A percentile compares a stretch with the other conserved stretches of the same genome.
Evolutionary conservation across 2,329 filamentous ascomycete genomes (phyloP).

Genomic region (Aureobasidium namibiae): DNA sequence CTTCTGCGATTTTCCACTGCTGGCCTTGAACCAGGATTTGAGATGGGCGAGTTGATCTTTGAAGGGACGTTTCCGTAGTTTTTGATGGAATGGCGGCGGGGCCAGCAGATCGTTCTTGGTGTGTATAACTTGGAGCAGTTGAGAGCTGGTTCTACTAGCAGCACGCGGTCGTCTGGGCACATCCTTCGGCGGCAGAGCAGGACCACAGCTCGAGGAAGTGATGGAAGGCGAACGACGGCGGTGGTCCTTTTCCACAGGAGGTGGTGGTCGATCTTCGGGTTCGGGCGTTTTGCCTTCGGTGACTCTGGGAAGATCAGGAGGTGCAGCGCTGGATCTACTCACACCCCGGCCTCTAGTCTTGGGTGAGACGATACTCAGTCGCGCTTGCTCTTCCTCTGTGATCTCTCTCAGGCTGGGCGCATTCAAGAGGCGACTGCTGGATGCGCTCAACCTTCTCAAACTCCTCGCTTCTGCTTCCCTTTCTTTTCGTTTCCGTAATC

Average conservation of each 20-base stretch:
- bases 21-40: conserved; percentile 64
- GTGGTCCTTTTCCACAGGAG: conserved; percentile 70
- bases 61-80: conserved; percentile 54
- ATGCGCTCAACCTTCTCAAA: conserved; percentile 74
- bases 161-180: conserved; percentile 54
- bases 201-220: conserved; percentile 66
- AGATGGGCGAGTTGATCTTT: conserved; percentile 59
- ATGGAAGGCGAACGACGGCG: conserved; percentile 46
- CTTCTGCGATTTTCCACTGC: not conserved
- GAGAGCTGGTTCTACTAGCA: conserved; percentile 48
- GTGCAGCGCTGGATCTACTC: conserved; percentile 53
- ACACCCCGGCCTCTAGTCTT: conserved; percentile 69
- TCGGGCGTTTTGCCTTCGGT: conserved; percentile 51
- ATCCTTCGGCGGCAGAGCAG: conserved; percentile 78
- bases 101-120: conserved; percentile 55
- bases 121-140: conserved; percentile 78
- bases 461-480: conserved; percentile 73
- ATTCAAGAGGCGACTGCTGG: conserved; percentile 76
- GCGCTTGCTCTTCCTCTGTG: conserved; percentile 57
- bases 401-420: conserved; percentile 64
- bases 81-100: conserved; percentile 40
- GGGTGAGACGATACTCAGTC: conserved; percentile 42
- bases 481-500: conserved; percentile 77
- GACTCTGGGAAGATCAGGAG: conserved; percentile 69
- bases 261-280: conserved; percentile 45